These are phyloP conservation scores for Cytospora piceicola DNA, from an alignment of 2,329 filamentous ascomycete species.

Conservation along the genomic window DNA sequence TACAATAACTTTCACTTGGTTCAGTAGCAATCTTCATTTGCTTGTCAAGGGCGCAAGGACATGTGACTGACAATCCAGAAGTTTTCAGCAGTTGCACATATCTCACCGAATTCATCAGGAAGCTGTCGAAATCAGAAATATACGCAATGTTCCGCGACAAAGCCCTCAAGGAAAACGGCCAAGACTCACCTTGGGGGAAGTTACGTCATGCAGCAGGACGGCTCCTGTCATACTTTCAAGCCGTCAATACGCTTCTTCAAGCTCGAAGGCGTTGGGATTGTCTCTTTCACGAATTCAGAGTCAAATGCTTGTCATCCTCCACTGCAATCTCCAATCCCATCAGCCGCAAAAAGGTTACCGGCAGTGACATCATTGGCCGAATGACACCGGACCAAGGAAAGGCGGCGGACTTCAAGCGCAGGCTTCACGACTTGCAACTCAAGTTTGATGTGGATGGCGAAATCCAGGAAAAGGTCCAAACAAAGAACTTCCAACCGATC, in stretches of 20 bases:
- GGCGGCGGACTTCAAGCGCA: conserved; percentile 13
- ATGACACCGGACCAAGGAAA: conserved; percentile 22
- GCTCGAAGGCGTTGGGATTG: conserved; percentile 36
- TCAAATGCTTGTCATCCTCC: conserved; percentile 38
- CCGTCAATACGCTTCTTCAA: conserved; percentile 33
- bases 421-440: conserved; percentile 31
- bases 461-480: conserved; percentile 26
- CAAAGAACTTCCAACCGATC: conserved; percentile 32
- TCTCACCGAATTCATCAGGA: conserved; percentile 10
- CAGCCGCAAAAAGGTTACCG: conserved; percentile 18
- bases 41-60: background rate
- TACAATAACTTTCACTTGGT: too few species aligned
- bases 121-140: conserved; percentile 14
- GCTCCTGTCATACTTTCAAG: conserved; percentile 37
- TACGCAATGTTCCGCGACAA: conserved; percentile 32
- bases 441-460: conserved; percentile 29
- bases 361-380: conserved; percentile 32
- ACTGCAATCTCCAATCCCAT: conserved; percentile 25
- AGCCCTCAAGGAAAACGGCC: conserved; percentile 10
- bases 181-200: conserved; percentile 34
- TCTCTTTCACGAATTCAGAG: conserved; percentile 39
- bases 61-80: background rate
- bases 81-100: conserved; percentile 12
- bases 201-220: conserved; percentile 37
- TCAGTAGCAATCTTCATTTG: background rate